Percentiles rank a stretch among this genome's conserved stretches.
Evolutionary conservation across 306 rosid genomes (phyloP).

Genomic region (Benincasa hispida): DNA sequence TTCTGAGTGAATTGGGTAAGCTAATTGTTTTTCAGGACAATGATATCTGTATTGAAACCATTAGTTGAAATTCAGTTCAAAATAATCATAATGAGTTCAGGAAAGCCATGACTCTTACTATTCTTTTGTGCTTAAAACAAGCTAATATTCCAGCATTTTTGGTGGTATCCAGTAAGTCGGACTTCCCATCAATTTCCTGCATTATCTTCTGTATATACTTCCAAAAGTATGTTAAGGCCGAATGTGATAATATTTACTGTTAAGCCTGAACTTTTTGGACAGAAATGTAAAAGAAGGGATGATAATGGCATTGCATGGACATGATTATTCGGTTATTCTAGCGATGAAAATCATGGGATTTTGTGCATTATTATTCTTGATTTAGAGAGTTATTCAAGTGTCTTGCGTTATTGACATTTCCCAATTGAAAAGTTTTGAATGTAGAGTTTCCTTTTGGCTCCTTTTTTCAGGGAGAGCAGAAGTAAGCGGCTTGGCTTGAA

Average conservation of each 20-base stretch:
- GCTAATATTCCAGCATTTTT: neutral
- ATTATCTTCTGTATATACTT: too few species aligned
- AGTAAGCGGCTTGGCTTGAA: conserved; percentile 9
- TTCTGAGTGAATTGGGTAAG: conserved; percentile 52
- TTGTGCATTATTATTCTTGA: neutral
- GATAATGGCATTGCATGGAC: neutral
- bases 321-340: neutral
- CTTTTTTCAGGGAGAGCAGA: neutral
- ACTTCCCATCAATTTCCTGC: too few species aligned
- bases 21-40: neutral
- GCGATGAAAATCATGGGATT: neutral
- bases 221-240: neutral
- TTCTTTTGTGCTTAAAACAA: neutral
- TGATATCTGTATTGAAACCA: neutral
- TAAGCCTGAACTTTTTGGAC: neutral
- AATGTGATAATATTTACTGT: neutral
- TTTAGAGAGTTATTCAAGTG: neutral
- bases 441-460: neutral
- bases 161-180: too few species aligned
- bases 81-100: neutral
- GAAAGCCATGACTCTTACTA: neutral
- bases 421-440: neutral
- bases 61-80: neutral
- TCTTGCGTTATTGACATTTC: neutral
- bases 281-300: neutral